Evolutionary conservation across 2,329 filamentous ascomycete genomes (phyloP), one percentile per base, ranked within the genome.

Genomic region (Cryphonectria japonica): DNA sequence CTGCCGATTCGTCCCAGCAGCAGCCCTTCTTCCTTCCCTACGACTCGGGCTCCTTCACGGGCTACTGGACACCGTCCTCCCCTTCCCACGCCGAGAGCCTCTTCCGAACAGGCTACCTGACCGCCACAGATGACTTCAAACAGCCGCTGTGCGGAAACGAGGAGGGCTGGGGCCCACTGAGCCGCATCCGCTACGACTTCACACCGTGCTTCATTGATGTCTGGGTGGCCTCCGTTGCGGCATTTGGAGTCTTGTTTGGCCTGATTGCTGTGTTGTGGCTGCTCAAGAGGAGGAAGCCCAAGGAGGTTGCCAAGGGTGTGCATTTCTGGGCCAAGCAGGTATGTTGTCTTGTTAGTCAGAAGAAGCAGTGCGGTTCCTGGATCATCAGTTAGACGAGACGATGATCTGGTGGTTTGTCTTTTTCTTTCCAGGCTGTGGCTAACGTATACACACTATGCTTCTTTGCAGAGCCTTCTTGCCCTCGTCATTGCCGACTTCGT

Each of bases 131-230:
- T 69, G 73, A 80, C 41, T 83, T 84, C 77, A 83, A 83, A 75
- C 92, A 97, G 79, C 90, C 93, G 71, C 85, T 98, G 81, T 98
- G 95, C 83, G 89, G 92, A 80, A 96, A 97, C 82, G 85, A 86
- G 69, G 95, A 98, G 82, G 97, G 96, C 77, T 99, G 96, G 96
- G 97, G 97, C 0, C 96, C 96, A 32, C 79, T 99, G 79, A 98
- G 94, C 82, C 90, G 91, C 50, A 86, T 90, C 75, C 88, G 95
- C 80, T 98, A 94, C 82, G 96, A 99, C 83, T 94, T 99, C 78
- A 98, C 96, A 22, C 95, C 96, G 57, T 99, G 96, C 84, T 99
- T 99, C 79, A 90, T 98, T 77, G 97, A 99, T 80, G 89, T 97
- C 32, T 95, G 93, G 89, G 89, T 98, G 71, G 89, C 92, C 46